Evolutionary conservation across 805 yeast genomes (phyloP).

Genomic region (Nakazawaea ambrosiae): DNA sequence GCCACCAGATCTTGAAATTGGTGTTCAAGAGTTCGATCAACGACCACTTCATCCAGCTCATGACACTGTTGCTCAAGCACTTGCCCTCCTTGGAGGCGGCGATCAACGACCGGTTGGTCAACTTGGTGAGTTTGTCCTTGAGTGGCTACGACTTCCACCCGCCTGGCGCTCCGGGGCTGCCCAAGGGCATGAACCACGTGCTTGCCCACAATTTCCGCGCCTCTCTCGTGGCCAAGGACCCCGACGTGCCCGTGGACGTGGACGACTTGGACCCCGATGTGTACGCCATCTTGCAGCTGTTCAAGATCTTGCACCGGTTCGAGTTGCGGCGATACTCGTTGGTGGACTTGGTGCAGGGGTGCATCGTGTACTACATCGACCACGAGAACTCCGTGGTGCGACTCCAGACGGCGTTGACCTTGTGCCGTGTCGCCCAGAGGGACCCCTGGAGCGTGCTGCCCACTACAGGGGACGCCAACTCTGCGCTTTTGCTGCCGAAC

Average conservation of each 20-base stretch:
- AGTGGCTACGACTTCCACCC: conserved; percentile 77
- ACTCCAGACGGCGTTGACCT: conserved; percentile 76
- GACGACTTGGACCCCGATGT: conserved; percentile 22
- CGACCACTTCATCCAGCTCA: conserved; percentile 72
- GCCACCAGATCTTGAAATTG: conserved; percentile 66
- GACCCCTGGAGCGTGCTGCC: conserved; percentile 77
- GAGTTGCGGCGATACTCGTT: conserved; percentile 70
- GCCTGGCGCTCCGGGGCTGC: conserved; percentile 79
- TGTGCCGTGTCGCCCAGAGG: conserved; percentile 65
- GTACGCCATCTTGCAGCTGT: conserved; percentile 62
- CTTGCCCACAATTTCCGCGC: conserved; percentile 75
- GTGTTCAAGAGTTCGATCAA: conserved; percentile 78
- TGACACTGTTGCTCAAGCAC: conserved; percentile 57
- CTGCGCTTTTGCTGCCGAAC: conserved; percentile 76
- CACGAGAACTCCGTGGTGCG: conserved; percentile 76
- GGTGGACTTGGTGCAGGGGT: conserved; percentile 81
- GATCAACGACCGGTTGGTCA: conserved; percentile 65
- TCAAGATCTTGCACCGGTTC: conserved; percentile 69
- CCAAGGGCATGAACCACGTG: conserved; percentile 49
- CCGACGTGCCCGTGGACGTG: conserved; percentile 20
- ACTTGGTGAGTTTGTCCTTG: conserved; percentile 63
- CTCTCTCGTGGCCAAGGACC: conserved; percentile 64
- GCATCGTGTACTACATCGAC: conserved; percentile 78
- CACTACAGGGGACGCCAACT: conserved; percentile 36
- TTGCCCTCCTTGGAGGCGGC: conserved; percentile 76